Percentiles rank a stretch among this genome's conserved stretches.
phyloP scores from a whole-genome alignment of 257 asterid species.

The Cruciata laevipes region DNA sequence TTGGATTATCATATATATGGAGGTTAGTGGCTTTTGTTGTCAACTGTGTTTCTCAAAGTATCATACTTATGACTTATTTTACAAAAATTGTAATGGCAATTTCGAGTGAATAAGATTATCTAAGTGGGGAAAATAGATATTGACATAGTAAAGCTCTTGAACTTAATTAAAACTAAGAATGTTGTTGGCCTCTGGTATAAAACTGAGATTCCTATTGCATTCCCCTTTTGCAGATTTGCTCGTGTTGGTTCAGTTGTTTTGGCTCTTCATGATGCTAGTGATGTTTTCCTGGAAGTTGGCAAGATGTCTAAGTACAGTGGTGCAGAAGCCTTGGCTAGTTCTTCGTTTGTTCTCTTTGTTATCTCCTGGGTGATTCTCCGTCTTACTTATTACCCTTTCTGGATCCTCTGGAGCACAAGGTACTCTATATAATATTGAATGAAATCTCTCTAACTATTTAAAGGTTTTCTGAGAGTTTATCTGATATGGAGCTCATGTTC shows the following conservation, averaged over 20 bases:
- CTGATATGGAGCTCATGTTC: constrained; percentile 1
- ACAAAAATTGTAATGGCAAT: background rate
- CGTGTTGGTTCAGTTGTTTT: constrained; percentile 77
- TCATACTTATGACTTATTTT: background rate
- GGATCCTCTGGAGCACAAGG: constrained; percentile 97
- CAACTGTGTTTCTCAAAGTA: background rate
- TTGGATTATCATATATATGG: constrained; percentile 55
- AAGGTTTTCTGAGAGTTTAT: background rate
- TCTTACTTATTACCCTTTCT: constrained; percentile 74
- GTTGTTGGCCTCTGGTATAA: background rate
- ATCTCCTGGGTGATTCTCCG: constrained; percentile 70
- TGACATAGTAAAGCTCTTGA: background rate
- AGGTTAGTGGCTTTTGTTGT: constrained; percentile 35
- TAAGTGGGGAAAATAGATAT: background rate
- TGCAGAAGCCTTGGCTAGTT: constrained; percentile 70
- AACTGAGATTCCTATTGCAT: background rate
- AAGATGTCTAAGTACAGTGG: constrained; percentile 97
- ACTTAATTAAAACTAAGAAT: background rate
- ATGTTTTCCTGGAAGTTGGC: constrained; percentile 75
- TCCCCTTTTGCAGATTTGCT: constrained; percentile 54
- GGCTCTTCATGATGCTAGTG: constrained; percentile 97
- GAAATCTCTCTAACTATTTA: background rate
- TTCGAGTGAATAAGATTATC: background rate
- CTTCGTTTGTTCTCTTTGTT: constrained; percentile 65
- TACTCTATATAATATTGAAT: constrained; percentile 9